Evolutionary conservation across 176 grass and related monocot species (phyloP).

Genomic region (Musa troglodytarum): DNA sequence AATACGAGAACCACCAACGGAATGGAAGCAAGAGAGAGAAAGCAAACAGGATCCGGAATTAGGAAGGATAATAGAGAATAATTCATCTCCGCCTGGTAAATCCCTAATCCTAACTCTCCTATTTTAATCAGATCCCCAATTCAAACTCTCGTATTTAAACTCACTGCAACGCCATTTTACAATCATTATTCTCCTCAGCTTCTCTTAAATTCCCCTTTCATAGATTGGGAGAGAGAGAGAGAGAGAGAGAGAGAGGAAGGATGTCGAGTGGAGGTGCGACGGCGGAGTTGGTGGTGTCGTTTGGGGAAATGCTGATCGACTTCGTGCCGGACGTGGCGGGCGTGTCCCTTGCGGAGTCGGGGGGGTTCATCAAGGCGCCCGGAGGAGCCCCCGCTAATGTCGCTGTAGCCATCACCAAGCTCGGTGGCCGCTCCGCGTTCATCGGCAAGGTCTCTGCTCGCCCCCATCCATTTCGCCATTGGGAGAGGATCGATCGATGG

Average conservation of each 20-base stretch:
- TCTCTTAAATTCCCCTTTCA: too few relatives aligned
- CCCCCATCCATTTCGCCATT: neutral
- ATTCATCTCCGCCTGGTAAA: neutral
- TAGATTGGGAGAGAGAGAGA: too few relatives aligned
- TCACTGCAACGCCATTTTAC: too few relatives aligned
- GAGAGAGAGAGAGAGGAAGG: neutral
- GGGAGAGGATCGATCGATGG: neutral
- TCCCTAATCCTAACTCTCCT: neutral
- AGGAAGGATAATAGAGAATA: neutral
- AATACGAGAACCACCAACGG: too few relatives aligned
- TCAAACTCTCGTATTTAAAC: neutral
- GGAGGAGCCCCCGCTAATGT: slow-evolving; percentile 86
- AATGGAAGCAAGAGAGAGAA: neutral
- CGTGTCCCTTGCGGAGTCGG: slow-evolving; percentile 68
- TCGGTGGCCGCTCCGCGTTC: slow-evolving; percentile 65
- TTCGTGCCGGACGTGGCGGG: slow-evolving; percentile 75
- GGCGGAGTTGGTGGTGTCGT: slow-evolving; percentile 49
- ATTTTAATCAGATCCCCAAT: neutral
- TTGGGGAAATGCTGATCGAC: slow-evolving; percentile 92
- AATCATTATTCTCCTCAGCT: too few relatives aligned
- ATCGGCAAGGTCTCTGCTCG: slow-evolving; percentile 59
- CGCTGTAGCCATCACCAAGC: slow-evolving; percentile 66
- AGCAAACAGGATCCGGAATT: neutral
- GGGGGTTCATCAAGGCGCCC: slow-evolving; percentile 71
- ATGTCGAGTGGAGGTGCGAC: neutral